Evolutionary conservation across 768 basidiomycete species (phyloP), one percentile per base, ranked within the genome.

Genomic region (Lyophyllum shimeji): DNA sequence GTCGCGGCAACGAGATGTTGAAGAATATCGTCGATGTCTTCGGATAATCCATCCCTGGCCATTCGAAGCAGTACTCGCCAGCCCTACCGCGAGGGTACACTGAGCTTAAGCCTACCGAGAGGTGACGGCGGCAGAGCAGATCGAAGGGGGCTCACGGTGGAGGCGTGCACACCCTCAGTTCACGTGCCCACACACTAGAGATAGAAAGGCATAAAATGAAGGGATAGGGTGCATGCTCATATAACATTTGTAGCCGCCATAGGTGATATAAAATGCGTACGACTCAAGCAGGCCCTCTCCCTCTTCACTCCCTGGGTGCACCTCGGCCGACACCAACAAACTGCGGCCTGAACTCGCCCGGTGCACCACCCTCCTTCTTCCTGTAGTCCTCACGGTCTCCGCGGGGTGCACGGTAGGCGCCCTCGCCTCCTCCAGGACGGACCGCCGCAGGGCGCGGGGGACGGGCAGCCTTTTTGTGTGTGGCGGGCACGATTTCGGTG

Each of bases 391-490:
- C 95, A 65, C 93, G 84, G 72, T 90, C 89, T 43, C 86, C 85
- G 60, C 95, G 92, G 64, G 94, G 93, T 42, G 92, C 81, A 61
- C 93, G 91, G 81, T 95, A 93, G 11, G 90, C 84, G 64, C 82
- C 84, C 46, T 92, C 90, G 57, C 85, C 90, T 62, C 81, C 85
- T 58, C 86, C 86, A 27, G 81, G 78, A 63, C 88, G 86, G 54
- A 84, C 83, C 55, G 81, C 75, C 50, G 95, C 89, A 33, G 93
- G 92, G 61, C 93, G 90, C 45, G 89, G 79, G 24, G 90, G 84
- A 67, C 97, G 93, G 50, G 82, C 89, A 58, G 92, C 90, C 81
- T 95, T 97, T 82, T 97, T 97, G 84, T 96, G 93, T 59, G 97
- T 99, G 55, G 92, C 79, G 56, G 96, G 97, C 52, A 99, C 97